These are phyloP conservation scores for Annona squamosa DNA, from an alignment of 164 flowering plant species.

Conservation along the genomic window DNA sequence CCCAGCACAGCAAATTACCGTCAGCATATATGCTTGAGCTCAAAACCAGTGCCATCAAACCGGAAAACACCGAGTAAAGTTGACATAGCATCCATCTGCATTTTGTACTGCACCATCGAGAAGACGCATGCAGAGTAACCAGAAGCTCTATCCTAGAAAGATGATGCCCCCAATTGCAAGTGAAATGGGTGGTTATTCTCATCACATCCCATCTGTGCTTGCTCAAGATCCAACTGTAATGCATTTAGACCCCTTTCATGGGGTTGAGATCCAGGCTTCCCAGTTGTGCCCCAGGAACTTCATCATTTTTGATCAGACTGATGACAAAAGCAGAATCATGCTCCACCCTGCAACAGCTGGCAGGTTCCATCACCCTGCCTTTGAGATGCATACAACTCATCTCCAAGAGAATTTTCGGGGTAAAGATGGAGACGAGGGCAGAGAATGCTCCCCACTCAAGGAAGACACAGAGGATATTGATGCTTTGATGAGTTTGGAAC, in stretches of 20 bases:
- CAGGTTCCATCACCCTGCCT: constrained; percentile 31
- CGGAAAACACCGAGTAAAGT: neutral
- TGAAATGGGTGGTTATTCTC: constrained; percentile 26
- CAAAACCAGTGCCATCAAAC: constrained; percentile 3
- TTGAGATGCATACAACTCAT: constrained; percentile 23
- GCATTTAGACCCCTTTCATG: constrained; percentile 31
- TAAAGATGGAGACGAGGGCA: constrained; percentile 1
- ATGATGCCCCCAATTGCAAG: constrained; percentile 23
- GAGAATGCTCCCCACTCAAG: constrained; percentile 26
- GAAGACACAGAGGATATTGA: constrained; percentile 74
- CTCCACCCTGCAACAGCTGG: constrained; percentile 49
- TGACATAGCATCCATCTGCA: constrained; percentile 9
- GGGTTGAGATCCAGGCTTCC: constrained; percentile 53
- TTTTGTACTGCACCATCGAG: neutral
- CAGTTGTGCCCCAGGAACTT: constrained; percentile 60
- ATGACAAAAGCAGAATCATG: constrained; percentile 53
- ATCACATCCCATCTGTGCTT: constrained; percentile 25
- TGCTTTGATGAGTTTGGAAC: constrained; percentile 62
- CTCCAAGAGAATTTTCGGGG: constrained; percentile 11
- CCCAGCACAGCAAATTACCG: constrained; percentile 10
- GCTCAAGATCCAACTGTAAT: constrained; percentile 25
- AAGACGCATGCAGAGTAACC: constrained; percentile 39
- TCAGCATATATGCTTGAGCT: neutral
- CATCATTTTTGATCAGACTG: constrained; percentile 64
- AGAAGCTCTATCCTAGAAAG: constrained; percentile 23